Base-by-base conservation (phyloP, 139 green algal species). In the Medakamo hakoo region DNA sequence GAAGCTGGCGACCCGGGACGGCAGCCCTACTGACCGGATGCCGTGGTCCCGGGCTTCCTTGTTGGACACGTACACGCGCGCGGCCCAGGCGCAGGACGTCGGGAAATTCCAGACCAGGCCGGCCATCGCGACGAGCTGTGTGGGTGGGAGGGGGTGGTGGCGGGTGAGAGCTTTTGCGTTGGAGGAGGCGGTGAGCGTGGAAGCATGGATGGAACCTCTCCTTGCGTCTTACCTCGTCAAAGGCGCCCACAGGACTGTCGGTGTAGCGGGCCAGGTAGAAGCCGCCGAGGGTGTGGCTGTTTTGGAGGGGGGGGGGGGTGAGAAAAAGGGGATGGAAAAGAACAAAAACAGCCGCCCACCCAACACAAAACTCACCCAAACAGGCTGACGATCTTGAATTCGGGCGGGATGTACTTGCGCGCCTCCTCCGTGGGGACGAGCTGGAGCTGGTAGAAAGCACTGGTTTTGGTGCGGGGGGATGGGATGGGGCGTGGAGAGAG, bases 51-150 rank as follows among this genome's bases (percentile, higher is more conserved):
- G 72, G 0, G 85, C 85, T 24, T 78, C 69, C 63, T 74, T 82
- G 77, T 86, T 87, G 72, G 80, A 89, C n/a, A 95, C 87, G 32
- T 86, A 94, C 25, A 96, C 89, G 9, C 82, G 67, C 1, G 81
- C 83, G 3, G 91, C 91, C 92, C 87, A 97, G 4, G 91, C 91
- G 63, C 89, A 96, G 0, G 91, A 97, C 22, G 86, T 92, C 4
- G 91, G 91, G 1, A 83, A 76, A 69, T 97, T 90, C 91, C 91
- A 97, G 4, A 93, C 88, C 14, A 97, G 81, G 1, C 91, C 91
- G 1, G 82, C 80, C 52, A 97, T 70, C 0, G 75, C 82, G 20
- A 96, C 88, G 26, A 91, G 69, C 82, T 86, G 77, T 55, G n/a
- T n/a, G n/a, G 63, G 3, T 3, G 21, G 31, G 16, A 25, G 23